A percentile compares a stretch with the other conserved stretches of the same genome.
Evolutionary conservation across 1,284 basidiomycete species (phyloP).

Genomic region (Tausonia pullulans): DNA sequence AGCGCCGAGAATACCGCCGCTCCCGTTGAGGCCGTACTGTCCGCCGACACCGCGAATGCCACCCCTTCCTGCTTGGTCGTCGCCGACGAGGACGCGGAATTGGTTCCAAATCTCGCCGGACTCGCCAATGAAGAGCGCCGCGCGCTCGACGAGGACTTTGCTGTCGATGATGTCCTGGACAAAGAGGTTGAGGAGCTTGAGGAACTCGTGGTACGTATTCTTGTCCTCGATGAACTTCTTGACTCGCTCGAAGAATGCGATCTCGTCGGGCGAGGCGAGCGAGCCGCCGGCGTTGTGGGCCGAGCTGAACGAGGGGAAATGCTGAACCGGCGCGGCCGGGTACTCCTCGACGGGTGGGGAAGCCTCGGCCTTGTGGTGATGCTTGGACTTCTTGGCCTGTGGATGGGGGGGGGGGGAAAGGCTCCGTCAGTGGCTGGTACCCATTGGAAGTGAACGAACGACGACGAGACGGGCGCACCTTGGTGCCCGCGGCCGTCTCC

Average conservation of each 20-base stretch:
- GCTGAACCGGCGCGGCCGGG: constrained; percentile 1
- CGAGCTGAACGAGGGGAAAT: background rate
- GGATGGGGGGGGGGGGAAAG: constrained; percentile 12
- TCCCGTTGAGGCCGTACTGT: constrained; percentile 38
- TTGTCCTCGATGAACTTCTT: constrained; percentile 74
- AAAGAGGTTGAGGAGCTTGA: constrained; percentile 90
- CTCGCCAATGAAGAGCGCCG: constrained; percentile 63
- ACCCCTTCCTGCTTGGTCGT: constrained; percentile 60
- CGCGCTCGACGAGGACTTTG: constrained; percentile 67
- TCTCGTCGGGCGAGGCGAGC: constrained; percentile 62
- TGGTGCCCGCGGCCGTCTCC: constrained; percentile 18
- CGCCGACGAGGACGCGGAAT: constrained; percentile 77
- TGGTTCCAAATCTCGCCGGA: constrained; percentile 68
- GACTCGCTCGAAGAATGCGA: constrained; percentile 87
- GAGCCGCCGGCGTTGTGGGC: constrained; percentile 21
- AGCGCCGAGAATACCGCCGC: constrained; percentile 36
- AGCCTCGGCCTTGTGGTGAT: constrained; percentile 21
- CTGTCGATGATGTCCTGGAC: constrained; percentile 87
- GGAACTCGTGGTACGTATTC: constrained; percentile 87
- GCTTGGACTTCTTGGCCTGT: constrained; percentile 28
- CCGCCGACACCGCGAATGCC: constrained; percentile 62
- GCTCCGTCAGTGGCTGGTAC: constrained; percentile 17
- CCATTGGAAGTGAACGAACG: constrained; percentile 21
- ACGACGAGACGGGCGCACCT: constrained; percentile 1
- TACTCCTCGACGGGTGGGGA: constrained; percentile 15